Base-by-base conservation (phyloP, 148 eudicot species). In the Dysphania ambrosioides region DNA sequence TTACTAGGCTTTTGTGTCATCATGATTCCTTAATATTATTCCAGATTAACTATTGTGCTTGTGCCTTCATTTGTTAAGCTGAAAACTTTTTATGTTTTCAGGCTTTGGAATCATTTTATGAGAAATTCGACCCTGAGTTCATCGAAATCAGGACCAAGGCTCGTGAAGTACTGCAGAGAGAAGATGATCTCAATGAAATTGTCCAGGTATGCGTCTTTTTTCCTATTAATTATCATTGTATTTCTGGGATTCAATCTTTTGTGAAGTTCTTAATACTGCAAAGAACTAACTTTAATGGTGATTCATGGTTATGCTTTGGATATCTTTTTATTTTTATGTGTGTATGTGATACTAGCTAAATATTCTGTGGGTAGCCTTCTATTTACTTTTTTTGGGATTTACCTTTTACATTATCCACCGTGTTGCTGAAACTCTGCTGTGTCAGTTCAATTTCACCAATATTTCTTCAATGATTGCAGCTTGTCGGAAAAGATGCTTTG, bases 401-500 rank as follows among this genome's bases (percentile, higher is more conserved):
- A 47, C 30, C 30, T 11, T 7, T 6, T 6, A 5, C 32, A 70
- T n/a, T 67, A 75, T 12, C 8, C 72, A 21, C 16, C 36, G 53
- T 42, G 55, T 42, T 40, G 53, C 34, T 29, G 9, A 26, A 18
- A 34, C 16, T 1, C n/a, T 29, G n/a, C 41, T 79, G 21, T 18
- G 35, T 35, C 40, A 68, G 47, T 73, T 64, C 64, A 0, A 16
- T n/a, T 38, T 26, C 56, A 74, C 18, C 24, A 62, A 71, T 68
- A 30, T 27, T 69, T 68, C 31, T 57, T 70, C 53, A 38, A 76
- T 68, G 49, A 32, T 66, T 87, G 75, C 89, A 95, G 98, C 92
- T 95, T 59, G 98, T 95, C 5, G 97, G 98, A 13, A 95, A 95
- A 82, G 98, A 95, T 90, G 97, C 98, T 64, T 80, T 95, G 84